A percentile compares a stretch with the other conserved stretches of the same genome.
phyloP scores from a whole-genome alignment of 1,139 yeast genomes.

The Dujonia santamariae region DNA sequence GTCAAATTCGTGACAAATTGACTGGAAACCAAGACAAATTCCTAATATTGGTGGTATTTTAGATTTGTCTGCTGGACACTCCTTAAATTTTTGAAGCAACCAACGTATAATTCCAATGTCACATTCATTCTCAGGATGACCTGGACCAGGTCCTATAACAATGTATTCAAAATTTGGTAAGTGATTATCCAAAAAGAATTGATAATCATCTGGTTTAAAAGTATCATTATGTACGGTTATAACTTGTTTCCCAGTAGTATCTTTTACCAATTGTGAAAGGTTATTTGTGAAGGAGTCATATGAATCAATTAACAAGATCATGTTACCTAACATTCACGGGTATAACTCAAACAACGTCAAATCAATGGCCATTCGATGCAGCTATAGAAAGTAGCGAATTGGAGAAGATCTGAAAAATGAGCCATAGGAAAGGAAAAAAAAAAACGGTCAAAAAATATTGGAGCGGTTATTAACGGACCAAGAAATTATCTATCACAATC shows the following conservation, averaged over 20 bases:
- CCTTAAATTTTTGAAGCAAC: conserved; percentile 33
- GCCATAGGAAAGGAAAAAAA: no score
- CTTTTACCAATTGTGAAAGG: conserved; percentile 61
- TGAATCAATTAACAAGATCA: conserved; percentile 80
- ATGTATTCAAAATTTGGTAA: conserved; percentile 64
- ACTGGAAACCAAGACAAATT: conserved; percentile 90
- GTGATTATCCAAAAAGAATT: conserved; percentile 33
- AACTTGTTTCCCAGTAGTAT: conserved; percentile 53
- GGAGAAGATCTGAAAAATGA: no score
- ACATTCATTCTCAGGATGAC: conserved; percentile 61
- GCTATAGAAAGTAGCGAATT: no score
- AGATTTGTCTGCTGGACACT: conserved; percentile 1
- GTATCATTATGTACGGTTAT: conserved; percentile 77
- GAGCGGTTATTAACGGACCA: no score
- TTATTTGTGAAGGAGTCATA: conserved; percentile 94
- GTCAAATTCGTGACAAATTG: conserved; percentile 68
- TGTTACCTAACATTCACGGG: no score
- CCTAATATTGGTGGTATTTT: conserved; percentile 73
- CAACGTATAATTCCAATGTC: conserved; percentile 80
- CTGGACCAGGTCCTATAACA: conserved; percentile 97
- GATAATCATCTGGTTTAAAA: conserved; percentile 33
- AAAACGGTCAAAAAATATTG: no score
- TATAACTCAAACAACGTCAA: no score
- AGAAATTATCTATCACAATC: no score
- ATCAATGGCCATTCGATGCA: no score